A percentile compares a stretch with the other conserved stretches of the same genome.
These are phyloP conservation scores for Ballota nigra DNA, from an alignment of 257 asterid species.

Conservation along the genomic window DNA sequence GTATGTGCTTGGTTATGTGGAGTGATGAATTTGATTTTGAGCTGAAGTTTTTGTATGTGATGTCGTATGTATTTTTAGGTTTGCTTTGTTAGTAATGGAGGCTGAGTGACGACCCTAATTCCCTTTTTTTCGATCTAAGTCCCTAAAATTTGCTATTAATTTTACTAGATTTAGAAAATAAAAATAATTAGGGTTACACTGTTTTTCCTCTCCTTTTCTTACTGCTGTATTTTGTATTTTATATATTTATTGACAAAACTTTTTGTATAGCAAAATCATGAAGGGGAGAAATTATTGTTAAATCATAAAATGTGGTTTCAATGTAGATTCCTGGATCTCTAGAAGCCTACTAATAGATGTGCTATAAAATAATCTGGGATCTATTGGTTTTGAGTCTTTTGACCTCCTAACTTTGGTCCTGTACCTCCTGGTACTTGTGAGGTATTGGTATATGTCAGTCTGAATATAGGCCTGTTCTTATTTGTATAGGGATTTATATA, in stretches of 20 bases:
- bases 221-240: background rate
- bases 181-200: background rate
- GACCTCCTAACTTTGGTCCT: background rate
- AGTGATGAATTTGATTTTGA: slow-evolving; percentile 29
- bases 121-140: background rate
- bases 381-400: background rate
- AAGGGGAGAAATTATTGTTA: background rate
- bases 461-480: background rate
- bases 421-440: background rate
- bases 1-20: slow-evolving; percentile 12
- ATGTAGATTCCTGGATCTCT: slow-evolving; percentile 6
- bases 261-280: background rate
- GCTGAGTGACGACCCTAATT: slow-evolving; percentile 17
- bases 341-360: background rate
- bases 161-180: background rate
- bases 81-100: slow-evolving; percentile 27
- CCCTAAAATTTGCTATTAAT: background rate
- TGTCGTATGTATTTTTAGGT: slow-evolving; percentile 4
- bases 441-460: background rate
- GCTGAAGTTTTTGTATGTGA: slow-evolving; percentile 13
- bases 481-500: background rate
- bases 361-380: slow-evolving; percentile 10
- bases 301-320: slow-evolving; percentile 17
- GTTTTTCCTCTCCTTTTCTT: background rate
- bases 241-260: background rate